phyloP scores from a whole-genome alignment of 1,284 basidiomycete species.

The Melampsora larici-populina region DNA sequence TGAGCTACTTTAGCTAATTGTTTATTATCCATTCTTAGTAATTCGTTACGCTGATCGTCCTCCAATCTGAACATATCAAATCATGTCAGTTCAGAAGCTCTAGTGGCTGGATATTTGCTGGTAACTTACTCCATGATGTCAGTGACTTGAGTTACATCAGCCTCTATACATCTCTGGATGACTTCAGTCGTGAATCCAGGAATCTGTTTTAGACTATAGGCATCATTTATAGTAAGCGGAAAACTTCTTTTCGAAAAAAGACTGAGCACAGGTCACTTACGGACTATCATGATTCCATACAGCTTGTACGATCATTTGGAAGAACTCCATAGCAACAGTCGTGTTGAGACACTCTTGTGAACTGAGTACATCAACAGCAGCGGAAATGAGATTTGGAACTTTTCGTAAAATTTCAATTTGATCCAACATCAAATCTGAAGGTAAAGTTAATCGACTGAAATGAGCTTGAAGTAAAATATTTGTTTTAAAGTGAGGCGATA shows the following conservation, averaged over 20 bases:
- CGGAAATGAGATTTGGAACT: slow-evolving; percentile 67
- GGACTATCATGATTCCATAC: slow-evolving; percentile 80
- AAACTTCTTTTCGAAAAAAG: too few species aligned
- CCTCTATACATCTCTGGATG: slow-evolving; percentile 77
- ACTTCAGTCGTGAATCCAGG: slow-evolving; percentile 51
- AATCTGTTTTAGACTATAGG: slow-evolving; percentile 39
- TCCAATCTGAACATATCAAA: slow-evolving; percentile 62
- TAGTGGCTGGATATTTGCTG: neutral
- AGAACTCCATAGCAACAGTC: slow-evolving; percentile 93
- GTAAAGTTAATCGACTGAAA: slow-evolving; percentile 85
- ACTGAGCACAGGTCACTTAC: slow-evolving; percentile 12
- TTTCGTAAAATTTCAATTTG: slow-evolving; percentile 82
- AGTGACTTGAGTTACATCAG: slow-evolving; percentile 78
- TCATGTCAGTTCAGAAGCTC: too few species aligned
- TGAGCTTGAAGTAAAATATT: slow-evolving; percentile 95
- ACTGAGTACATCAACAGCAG: slow-evolving; percentile 96
- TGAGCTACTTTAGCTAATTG: slow-evolving; percentile 84
- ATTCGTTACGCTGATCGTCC: slow-evolving; percentile 74
- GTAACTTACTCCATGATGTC: slow-evolving; percentile 77
- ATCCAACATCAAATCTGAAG: slow-evolving; percentile 87
- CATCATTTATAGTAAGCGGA: too few species aligned
- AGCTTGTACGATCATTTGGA: slow-evolving; percentile 99
- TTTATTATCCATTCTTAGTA: slow-evolving; percentile 77
- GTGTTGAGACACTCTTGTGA: slow-evolving; percentile 92
- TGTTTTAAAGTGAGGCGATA: slow-evolving; percentile 95